Conservation (phyloP, 1,284 basidiomycete species). For the Polyporus tsugae region DNA sequence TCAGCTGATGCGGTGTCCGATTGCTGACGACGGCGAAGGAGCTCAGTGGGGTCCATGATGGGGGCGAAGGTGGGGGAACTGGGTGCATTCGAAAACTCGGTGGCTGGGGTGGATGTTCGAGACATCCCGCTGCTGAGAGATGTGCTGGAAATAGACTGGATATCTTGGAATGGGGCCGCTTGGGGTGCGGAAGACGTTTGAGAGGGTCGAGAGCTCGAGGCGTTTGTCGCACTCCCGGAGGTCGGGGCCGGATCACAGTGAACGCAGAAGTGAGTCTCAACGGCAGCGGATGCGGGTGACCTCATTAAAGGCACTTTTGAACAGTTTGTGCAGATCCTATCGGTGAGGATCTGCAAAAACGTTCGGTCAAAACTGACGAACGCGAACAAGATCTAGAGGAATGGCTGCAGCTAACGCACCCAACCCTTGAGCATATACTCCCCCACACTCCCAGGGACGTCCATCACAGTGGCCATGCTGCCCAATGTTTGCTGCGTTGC, state of each 20-base stretch:
- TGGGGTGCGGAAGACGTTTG: conserved; percentile 8
- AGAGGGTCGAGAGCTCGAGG: background rate
- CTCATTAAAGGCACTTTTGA: conserved; percentile 68
- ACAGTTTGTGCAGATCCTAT: conserved; percentile 69
- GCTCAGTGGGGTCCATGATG: conserved; percentile 69
- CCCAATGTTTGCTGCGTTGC: background rate
- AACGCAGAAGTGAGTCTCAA: conserved; percentile 63
- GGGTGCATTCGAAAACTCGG: conserved; percentile 67
- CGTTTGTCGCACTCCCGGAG: conserved; percentile 9
- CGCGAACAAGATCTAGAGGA: background rate
- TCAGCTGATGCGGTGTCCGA: conserved; percentile 81
- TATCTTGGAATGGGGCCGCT: conserved; percentile 21
- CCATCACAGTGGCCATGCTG: conserved; percentile 58
- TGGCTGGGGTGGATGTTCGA: conserved; percentile 75
- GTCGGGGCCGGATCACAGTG: conserved; percentile 58
- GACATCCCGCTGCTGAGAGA: conserved; percentile 61
- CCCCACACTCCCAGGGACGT: conserved; percentile 68
- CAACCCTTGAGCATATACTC: conserved; percentile 82
- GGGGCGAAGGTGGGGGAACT: conserved; percentile 69
- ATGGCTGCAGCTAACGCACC: conserved; percentile 50
- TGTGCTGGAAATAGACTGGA: conserved; percentile 53
- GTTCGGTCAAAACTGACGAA: conserved; percentile 17
- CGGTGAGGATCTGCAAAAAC: conserved; percentile 65
- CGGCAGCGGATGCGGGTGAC: conserved; percentile 65
- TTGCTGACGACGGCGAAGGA: conserved; percentile 73